Evolutionary conservation across 164 flowering plant species (phyloP).

Genomic region (Liriodendron chinense): DNA sequence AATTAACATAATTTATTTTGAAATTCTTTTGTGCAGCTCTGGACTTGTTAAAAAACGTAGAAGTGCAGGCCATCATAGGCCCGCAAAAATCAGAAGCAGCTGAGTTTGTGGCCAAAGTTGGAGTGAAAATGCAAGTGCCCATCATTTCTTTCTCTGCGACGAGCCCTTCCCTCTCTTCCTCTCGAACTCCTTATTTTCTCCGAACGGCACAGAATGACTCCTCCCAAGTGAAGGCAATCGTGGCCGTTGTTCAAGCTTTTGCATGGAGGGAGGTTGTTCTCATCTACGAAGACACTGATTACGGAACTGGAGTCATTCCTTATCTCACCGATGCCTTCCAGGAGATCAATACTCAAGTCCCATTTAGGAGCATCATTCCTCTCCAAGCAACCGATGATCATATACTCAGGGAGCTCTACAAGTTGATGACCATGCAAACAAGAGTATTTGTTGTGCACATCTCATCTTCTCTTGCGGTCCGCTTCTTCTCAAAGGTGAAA

Average conservation of each 20-base stretch:
- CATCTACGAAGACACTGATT: slow-evolving; percentile 27
- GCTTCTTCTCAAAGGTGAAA: slow-evolving; percentile 26
- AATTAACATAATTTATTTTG: background rate
- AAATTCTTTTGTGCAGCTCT: slow-evolving; percentile 21
- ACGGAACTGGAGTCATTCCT: slow-evolving; percentile 28
- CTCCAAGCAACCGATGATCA: slow-evolving; percentile 28
- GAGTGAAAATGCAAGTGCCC: slow-evolving; percentile 34
- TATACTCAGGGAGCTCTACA: slow-evolving; percentile 30
- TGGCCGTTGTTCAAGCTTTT: slow-evolving; percentile 20
- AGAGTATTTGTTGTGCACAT: slow-evolving; percentile 40
- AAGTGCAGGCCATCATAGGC: slow-evolving; percentile 37
- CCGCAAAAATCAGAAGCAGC: slow-evolving; percentile 24
- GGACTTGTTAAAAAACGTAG: slow-evolving; percentile 24
- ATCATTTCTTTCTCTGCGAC: slow-evolving; percentile 40
- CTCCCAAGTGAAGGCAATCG: slow-evolving; percentile 31
- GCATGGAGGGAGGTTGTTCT: slow-evolving; percentile 35
- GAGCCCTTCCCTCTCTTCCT: slow-evolving; percentile 28
- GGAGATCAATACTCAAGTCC: slow-evolving; percentile 21
- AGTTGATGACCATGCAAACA: slow-evolving; percentile 34
- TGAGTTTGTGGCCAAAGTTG: slow-evolving; percentile 23
- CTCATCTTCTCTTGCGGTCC: slow-evolving; percentile 13
- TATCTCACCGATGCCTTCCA: slow-evolving; percentile 27
- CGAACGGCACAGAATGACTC: slow-evolving; percentile 31
- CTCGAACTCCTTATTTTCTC: slow-evolving; percentile 28
- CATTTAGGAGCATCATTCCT: slow-evolving; percentile 29